These are phyloP conservation scores for Neospermospora avenae DNA, from an alignment of 2,329 filamentous ascomycete species.

Conservation along the genomic window DNA sequence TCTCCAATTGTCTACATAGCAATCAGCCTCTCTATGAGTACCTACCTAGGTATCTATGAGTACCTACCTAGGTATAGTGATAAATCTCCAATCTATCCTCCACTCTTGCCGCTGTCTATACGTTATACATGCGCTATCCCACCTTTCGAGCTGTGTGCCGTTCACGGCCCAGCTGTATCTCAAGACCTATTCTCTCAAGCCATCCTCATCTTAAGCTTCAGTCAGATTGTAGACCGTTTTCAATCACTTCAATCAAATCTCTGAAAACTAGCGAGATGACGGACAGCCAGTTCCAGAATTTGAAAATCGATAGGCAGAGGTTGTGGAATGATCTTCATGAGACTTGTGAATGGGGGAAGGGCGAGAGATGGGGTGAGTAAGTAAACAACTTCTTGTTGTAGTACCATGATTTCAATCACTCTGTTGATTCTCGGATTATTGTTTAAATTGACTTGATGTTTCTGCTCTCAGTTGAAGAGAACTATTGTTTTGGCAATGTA, in stretches of 20 bases:
- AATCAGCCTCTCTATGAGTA: too few species aligned
- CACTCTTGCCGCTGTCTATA: not conserved
- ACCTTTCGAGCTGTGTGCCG: constrained; percentile 5
- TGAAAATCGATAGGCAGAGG: constrained; percentile 57
- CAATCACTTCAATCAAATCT: constrained; percentile 13
- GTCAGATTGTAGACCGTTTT: constrained; percentile 15
- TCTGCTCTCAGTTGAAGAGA: not conserved
- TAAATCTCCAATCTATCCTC: not conserved
- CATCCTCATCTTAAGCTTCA: not conserved
- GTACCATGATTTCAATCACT: not conserved
- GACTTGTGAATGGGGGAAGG: constrained; percentile 64
- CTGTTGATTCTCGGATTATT: not conserved
- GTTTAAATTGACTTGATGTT: too few species aligned
- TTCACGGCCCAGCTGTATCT: not conserved
- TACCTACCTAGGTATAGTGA: too few species aligned
- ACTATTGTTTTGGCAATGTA: too few species aligned
- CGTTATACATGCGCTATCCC: constrained; percentile 1
- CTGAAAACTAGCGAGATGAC: constrained; percentile 38
- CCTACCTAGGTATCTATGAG: too few species aligned
- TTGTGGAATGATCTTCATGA: constrained; percentile 62
- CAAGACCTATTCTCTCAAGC: not conserved
- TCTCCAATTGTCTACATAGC: not conserved
- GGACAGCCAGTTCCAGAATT: constrained; percentile 46
- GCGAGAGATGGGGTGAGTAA: constrained; percentile 65
- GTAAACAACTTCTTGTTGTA: constrained; percentile 30